Conservation (phyloP, 192 early-diverging fungal species). For the Linderina pennispora region DNA sequence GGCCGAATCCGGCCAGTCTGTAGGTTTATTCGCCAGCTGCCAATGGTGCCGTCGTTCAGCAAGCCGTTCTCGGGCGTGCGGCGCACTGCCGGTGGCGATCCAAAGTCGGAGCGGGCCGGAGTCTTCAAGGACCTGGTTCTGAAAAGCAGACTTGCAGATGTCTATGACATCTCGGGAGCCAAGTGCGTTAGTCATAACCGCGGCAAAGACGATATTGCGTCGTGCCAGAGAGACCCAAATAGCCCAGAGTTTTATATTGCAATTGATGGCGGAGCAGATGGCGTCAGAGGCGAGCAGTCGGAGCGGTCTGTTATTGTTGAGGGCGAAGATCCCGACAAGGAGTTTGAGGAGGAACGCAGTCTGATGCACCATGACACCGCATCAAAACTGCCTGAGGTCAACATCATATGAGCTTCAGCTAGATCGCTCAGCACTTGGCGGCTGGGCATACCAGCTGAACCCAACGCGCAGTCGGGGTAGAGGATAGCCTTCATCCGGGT, state of each 20-base stretch:
- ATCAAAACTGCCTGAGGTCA: slow-evolving; percentile 18
- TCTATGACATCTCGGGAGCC: slow-evolving; percentile 23
- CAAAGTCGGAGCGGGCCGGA: slow-evolving; percentile 26
- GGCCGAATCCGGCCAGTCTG: slow-evolving; percentile 35
- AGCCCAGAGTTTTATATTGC: slow-evolving; percentile 36
- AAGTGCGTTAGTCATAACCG: slow-evolving; percentile 37
- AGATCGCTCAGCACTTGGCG: too few relatives aligned
- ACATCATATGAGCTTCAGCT: slow-evolving; percentile 2
- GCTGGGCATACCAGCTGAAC: too few relatives aligned
- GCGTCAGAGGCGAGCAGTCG: background rate
- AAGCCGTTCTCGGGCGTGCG: slow-evolving; percentile 32
- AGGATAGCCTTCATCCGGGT: too few relatives aligned
- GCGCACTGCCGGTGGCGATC: slow-evolving; percentile 22
- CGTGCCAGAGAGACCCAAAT: slow-evolving; percentile 39
- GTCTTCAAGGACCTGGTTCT: slow-evolving; percentile 35
- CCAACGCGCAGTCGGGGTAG: too few relatives aligned
- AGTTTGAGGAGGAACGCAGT: slow-evolving; percentile 11
- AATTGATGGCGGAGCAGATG: slow-evolving; percentile 29
- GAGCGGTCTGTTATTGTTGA: slow-evolving; percentile 3
- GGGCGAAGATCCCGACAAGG: slow-evolving; percentile 4
- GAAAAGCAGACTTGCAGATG: slow-evolving; percentile 17
- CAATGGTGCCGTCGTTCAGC: slow-evolving; percentile 31
- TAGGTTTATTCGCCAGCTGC: slow-evolving; percentile 36
- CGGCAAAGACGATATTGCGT: slow-evolving; percentile 13
- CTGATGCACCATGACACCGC: slow-evolving; percentile 18